phyloP scores from a whole-genome alignment of 2,329 filamentous ascomycete species.

The Pseudophaeomoniella oleicola region DNA sequence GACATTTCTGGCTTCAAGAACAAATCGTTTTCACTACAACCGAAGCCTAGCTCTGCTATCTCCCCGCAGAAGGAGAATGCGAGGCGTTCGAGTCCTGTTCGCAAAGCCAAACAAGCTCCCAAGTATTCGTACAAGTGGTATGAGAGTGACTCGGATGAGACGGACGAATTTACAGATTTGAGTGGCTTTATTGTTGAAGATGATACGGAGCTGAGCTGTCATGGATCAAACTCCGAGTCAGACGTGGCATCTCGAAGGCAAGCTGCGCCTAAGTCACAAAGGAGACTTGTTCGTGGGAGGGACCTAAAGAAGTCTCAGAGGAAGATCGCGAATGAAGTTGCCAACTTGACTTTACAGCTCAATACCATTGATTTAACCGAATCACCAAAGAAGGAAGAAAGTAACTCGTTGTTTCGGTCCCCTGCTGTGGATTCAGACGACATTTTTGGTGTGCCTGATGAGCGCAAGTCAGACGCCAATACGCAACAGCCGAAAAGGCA shows the following conservation, averaged over 20 bases:
- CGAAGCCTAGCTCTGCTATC: background rate
- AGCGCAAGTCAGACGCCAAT: background rate
- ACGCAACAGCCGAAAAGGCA: constrained; percentile 2
- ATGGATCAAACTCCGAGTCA: constrained; percentile 7
- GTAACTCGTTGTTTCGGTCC: background rate
- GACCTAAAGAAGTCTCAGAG: constrained; percentile 6
- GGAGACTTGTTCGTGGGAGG: constrained; percentile 5
- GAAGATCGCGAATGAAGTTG: background rate
- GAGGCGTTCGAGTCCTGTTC: background rate
- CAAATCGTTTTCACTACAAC: too few relatives aligned
- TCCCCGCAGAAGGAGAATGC: background rate
- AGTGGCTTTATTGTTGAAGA: constrained; percentile 15
- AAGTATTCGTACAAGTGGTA: background rate
- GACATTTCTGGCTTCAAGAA: too few relatives aligned
- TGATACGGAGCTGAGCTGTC: constrained; percentile 11
- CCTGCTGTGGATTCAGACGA: background rate
- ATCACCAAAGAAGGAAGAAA: background rate
- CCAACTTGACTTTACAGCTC: background rate
- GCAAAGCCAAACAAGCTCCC: background rate
- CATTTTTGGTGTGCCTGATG: background rate
- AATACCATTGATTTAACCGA: background rate
- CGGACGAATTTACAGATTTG: constrained; percentile 13
- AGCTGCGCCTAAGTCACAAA: constrained; percentile 1
- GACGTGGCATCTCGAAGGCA: constrained; percentile 2
- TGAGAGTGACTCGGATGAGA: constrained; percentile 6